phyloP scores from a whole-genome alignment of 495 filamentous ascomycete genomes.

The Penicillium nucicola region DNA sequence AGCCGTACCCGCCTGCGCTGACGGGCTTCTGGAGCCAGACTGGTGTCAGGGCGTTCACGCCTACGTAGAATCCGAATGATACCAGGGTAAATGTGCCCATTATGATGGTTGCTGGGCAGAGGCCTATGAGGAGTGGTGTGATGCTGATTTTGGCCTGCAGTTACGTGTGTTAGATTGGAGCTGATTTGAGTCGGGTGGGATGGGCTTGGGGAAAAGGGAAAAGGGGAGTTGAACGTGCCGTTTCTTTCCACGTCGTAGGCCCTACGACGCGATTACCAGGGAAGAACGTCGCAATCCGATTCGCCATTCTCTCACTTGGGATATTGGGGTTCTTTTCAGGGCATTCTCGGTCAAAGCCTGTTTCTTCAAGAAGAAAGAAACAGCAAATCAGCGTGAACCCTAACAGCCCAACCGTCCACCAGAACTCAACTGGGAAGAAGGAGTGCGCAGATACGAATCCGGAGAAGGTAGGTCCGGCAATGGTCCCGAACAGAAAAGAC shows the following conservation, averaged over 20 bases:
- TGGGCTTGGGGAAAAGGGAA: background rate
- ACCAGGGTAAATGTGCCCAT: conserved; percentile 43
- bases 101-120: conserved; percentile 42
- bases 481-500: conserved; percentile 37
- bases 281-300: conserved; percentile 44
- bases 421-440: conserved; percentile 46
- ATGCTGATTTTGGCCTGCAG: conserved; percentile 27
- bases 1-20: conserved; percentile 47
- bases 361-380: conserved; percentile 47
- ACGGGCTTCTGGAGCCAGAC: conserved; percentile 44
- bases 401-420: conserved; percentile 47
- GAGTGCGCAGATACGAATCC: conserved; percentile 42
- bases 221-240: conserved; percentile 13
- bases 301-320: conserved; percentile 28
- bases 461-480: conserved; percentile 41
- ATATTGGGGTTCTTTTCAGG: conserved; percentile 15
- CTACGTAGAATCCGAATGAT: conserved; percentile 44
- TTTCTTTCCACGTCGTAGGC: conserved; percentile 26
- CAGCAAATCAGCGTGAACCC: conserved; percentile 40
- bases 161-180: background rate
- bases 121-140: conserved; percentile 39
- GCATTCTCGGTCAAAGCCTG: conserved; percentile 25
- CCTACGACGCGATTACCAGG: conserved; percentile 32
- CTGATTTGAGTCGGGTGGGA: background rate
- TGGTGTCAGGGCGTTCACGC: conserved; percentile 28